Evolutionary conservation across 2,329 filamentous ascomycete species (phyloP).

Genomic region (Cercospora sp.): DNA sequence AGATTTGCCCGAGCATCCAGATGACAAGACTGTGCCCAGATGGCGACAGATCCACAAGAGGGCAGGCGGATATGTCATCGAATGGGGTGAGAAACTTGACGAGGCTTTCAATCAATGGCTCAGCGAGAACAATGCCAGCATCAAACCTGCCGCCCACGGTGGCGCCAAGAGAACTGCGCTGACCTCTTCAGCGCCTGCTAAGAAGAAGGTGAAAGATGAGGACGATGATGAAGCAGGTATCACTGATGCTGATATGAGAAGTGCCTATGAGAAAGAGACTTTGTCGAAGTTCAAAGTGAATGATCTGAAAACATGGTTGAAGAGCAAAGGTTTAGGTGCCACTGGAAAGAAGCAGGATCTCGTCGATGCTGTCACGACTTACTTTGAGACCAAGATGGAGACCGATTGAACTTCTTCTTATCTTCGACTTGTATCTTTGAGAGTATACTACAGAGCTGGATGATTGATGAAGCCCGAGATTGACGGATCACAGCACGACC

Average conservation of each 20-base stretch:
- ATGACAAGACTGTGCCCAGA: constrained; percentile 81
- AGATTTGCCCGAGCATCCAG: constrained; percentile 71
- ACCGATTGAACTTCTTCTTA: constrained; percentile 23
- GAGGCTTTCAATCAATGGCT: constrained; percentile 53
- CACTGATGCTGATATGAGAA: constrained; percentile 48
- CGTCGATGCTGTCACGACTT: constrained; percentile 39
- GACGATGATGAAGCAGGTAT: constrained; percentile 37
- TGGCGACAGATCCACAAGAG: constrained; percentile 88
- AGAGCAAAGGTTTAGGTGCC: constrained; percentile 31
- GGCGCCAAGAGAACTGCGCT: constrained; percentile 48
- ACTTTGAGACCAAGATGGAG: constrained; percentile 42
- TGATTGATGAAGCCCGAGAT: too few species aligned
- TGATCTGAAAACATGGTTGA: constrained; percentile 38
- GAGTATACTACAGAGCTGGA: too few species aligned
- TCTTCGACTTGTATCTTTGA: too few species aligned
- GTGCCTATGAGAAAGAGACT: constrained; percentile 45
- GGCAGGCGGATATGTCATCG: constrained; percentile 72
- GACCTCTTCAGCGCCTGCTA: constrained; percentile 31
- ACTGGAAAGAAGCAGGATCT: constrained; percentile 38
- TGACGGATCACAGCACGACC: too few species aligned
- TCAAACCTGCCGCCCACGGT: constrained; percentile 46
- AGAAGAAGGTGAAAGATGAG: constrained; percentile 49
- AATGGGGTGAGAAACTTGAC: constrained; percentile 72
- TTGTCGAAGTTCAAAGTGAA: constrained; percentile 44
- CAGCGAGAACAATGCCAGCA: constrained; percentile 34